These are phyloP conservation scores for Lasiosphaeris hirsuta DNA, from an alignment of 495 filamentous ascomycete genomes.

Conservation along the genomic window DNA sequence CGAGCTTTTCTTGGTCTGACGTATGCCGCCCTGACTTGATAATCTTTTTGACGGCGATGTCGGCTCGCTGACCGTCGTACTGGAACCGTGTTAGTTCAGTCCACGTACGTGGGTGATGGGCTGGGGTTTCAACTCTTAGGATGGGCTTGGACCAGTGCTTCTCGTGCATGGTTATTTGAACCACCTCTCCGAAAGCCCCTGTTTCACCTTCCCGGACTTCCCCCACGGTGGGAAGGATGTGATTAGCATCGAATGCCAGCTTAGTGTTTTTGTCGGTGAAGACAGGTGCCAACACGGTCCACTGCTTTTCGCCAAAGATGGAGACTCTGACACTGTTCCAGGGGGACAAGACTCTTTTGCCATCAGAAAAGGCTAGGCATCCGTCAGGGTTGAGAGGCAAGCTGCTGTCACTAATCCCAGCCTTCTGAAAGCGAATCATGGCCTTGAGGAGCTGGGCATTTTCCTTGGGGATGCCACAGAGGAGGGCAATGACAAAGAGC, in stretches of 20 bases:
- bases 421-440: neutral
- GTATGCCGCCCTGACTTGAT: neutral
- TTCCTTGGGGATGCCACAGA: neutral
- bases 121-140: neutral
- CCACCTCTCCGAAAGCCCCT: conserved; percentile 7
- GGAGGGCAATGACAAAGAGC: conserved; percentile 3
- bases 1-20: neutral
- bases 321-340: neutral
- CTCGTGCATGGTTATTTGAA: conserved; percentile 1
- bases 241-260: neutral
- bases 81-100: neutral
- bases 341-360: neutral
- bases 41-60: conserved; percentile 1
- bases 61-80: neutral
- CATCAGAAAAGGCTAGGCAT: neutral
- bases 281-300: neutral
- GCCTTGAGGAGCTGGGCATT: neutral
- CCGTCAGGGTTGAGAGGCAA: neutral
- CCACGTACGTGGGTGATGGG: neutral
- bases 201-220: neutral
- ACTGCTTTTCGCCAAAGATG: neutral
- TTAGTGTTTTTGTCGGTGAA: neutral
- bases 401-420: neutral
- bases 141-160: neutral
- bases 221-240: neutral